Percentiles rank a stretch among this genome's conserved stretches.
phyloP scores from a whole-genome alignment of 139 green algal species.

The Tetraselmis striata region DNA sequence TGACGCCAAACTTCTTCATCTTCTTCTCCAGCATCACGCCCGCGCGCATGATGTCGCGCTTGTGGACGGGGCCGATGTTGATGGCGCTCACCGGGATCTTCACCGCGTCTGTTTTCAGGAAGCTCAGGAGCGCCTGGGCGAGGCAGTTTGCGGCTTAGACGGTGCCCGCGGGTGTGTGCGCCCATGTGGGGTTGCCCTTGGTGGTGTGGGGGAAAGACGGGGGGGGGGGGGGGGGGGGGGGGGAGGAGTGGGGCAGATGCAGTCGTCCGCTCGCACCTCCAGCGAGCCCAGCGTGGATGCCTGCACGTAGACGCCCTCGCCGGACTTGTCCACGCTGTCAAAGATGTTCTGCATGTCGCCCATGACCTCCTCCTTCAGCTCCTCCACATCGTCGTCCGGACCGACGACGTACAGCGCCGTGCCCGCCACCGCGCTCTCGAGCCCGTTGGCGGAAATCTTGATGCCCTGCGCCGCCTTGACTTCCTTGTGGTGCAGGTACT shows the following conservation, averaged over 20 bases:
- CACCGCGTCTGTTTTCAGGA: slow-evolving; percentile 76
- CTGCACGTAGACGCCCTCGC: slow-evolving; percentile 91
- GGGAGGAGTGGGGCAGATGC: too few species aligned
- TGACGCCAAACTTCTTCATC: slow-evolving; percentile 85
- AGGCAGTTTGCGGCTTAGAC: too few species aligned
- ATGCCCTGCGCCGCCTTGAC: slow-evolving; percentile 84
- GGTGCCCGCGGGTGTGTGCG: too few species aligned
- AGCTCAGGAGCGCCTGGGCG: slow-evolving; percentile 83
- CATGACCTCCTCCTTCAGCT: slow-evolving; percentile 88
- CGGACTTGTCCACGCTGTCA: slow-evolving; percentile 42
- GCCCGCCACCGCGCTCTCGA: slow-evolving; percentile 90
- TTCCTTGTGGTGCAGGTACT: slow-evolving; percentile 96
- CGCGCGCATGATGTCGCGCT: slow-evolving; percentile 92
- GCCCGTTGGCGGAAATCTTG: slow-evolving; percentile 87
- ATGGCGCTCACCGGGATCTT: slow-evolving; percentile 86
- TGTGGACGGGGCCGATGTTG: slow-evolving; percentile 94
- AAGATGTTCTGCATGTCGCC: slow-evolving; percentile 93
- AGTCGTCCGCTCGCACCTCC: too few species aligned
- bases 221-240: too few species aligned
- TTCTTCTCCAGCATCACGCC: slow-evolving; percentile 94
- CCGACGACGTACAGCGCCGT: slow-evolving; percentile 71
- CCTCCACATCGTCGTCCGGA: slow-evolving; percentile 85
- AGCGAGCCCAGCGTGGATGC: slow-evolving; percentile 95
- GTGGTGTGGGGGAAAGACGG: too few species aligned
- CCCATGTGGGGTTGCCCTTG: too few species aligned